Base-by-base conservation (phyloP, 2,329 filamentous ascomycete species). In the Neofusicoccum ribis region DNA sequence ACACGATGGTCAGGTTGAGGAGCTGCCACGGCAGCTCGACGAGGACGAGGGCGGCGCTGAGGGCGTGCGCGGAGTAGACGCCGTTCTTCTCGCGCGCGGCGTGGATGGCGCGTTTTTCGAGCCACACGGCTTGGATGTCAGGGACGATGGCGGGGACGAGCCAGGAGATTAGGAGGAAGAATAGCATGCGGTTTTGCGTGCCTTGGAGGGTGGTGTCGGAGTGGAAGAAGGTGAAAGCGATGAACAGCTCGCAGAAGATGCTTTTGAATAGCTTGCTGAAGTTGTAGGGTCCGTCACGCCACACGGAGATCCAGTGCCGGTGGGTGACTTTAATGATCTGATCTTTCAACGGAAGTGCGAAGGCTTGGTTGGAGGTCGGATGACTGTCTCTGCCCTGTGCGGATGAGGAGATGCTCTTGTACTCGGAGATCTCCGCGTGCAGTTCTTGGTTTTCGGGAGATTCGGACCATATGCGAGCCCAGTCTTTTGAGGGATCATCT, bases 11-110 rank as follows among this genome's bases (percentile, higher is more conserved):
- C 0, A 87, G 89, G 0, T 86, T 86, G 5, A 91, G 72, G 14
- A 91, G 78, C 0, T 85, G 84, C 69, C 91, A 91, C 0, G 91
- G 91, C 0, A 93, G 81, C 74, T 93, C 91, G n/a, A 85, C 87
- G 0, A 91, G 69, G 4, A 92, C 83, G 1, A 85, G 83, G 0
- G 86, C 88, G 2, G 86, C 87, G 0, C 86, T 84, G 76, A 90
- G 91, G 0, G 90, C 89, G 14, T 85, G 77, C 90, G 90, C 92
- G 1, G 86, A 88, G 77, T 94, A 95, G 31, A 92, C 92, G 74
- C 92, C 92, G n/a, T 86, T 91, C 56, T 88, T 85, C 74, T 95
- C 91, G 5, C 91, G 84, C 1, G 84, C 86, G 73, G 89, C 80
- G 78, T 91, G 94, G 23, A 94, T 82, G 39, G 85, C 81, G 3